Conservation (phyloP, 208 protist genomes). For the Zelonia costaricensis region DNA sequence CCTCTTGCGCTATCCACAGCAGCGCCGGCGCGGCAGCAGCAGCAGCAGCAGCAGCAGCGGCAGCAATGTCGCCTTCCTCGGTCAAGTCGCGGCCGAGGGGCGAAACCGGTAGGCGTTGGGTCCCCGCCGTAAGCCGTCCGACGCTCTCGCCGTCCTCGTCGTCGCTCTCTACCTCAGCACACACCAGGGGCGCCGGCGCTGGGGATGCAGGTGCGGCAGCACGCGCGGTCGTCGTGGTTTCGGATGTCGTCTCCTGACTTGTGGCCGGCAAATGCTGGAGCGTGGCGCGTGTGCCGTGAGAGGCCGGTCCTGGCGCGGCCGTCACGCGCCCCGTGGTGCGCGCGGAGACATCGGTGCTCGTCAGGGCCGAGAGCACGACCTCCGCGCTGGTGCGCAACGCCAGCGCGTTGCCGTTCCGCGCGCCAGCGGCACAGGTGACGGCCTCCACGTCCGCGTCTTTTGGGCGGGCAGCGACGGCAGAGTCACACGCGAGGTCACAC, state of each 20-base stretch:
- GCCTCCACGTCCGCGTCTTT: too few species aligned
- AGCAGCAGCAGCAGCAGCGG: background rate
- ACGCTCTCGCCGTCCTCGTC: conserved; percentile 5
- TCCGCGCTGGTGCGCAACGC: conserved; percentile 15
- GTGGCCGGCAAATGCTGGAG: too few species aligned
- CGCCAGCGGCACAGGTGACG: background rate
- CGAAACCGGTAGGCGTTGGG: conserved; percentile 3
- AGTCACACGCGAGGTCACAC: background rate
- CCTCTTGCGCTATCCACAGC: conserved; percentile 3
- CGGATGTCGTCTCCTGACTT: too few species aligned
- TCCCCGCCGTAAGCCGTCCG: conserved; percentile 12
- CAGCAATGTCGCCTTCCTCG: background rate
- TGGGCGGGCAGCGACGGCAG: too few species aligned
- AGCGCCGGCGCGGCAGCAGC: background rate
- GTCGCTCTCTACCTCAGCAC: background rate
- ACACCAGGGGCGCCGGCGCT: background rate
- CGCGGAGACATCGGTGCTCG: conserved; percentile 14
- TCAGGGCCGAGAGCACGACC: background rate
- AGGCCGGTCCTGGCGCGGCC: background rate
- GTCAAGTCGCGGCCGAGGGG: background rate
- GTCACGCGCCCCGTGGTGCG: conserved; percentile 14
- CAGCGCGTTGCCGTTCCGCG: background rate
- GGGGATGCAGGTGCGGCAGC: background rate
- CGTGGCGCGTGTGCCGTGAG: too few species aligned
- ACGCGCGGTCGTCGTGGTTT: too few species aligned